A percentile compares a stretch with the other conserved stretches of the same genome.
Conservation (phyloP, 1,139 yeast genomes). For the Geotrichum aggregatum region DNA sequence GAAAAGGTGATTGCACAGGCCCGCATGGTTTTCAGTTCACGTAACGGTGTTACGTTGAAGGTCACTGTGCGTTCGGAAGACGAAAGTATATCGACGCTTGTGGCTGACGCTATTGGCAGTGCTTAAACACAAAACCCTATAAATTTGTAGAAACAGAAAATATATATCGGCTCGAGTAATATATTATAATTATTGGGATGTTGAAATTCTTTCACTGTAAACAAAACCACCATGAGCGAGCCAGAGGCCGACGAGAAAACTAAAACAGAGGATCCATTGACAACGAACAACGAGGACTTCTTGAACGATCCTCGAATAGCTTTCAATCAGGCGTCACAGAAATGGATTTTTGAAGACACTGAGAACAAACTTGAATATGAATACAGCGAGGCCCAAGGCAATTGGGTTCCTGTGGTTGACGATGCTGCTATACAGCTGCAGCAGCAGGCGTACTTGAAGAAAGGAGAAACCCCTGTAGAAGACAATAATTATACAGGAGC, state of each 20-base stretch:
- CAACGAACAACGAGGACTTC: constrained; percentile 22
- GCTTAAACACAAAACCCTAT: constrained; percentile 10
- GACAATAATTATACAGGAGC: constrained; percentile 17
- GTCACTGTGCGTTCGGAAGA: constrained; percentile 66
- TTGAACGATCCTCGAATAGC: constrained; percentile 35
- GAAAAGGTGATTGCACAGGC: constrained; percentile 64
- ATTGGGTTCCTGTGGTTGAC: constrained; percentile 38
- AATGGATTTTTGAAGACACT: constrained; percentile 40
- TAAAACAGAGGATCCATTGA: not conserved
- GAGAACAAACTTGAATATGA: constrained; percentile 34
- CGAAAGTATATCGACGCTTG: constrained; percentile 33
- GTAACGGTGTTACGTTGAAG: constrained; percentile 74
- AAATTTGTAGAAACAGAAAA: not conserved
- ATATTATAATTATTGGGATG: not conserved
- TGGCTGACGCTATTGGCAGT: constrained; percentile 33
- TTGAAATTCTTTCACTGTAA: not conserved
- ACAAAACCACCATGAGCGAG: not conserved
- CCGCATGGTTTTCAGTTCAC: constrained; percentile 68
- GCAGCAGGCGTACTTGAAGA: constrained; percentile 26
- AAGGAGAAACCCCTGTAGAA: constrained; percentile 7
- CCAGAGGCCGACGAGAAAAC: not conserved
- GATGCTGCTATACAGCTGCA: constrained; percentile 29
- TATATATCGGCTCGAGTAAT: not conserved
- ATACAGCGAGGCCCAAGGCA: constrained; percentile 34
- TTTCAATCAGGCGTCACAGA: constrained; percentile 34